phyloP scores from a whole-genome alignment of 257 asterid genomes.

The Buddleja alternifolia region DNA sequence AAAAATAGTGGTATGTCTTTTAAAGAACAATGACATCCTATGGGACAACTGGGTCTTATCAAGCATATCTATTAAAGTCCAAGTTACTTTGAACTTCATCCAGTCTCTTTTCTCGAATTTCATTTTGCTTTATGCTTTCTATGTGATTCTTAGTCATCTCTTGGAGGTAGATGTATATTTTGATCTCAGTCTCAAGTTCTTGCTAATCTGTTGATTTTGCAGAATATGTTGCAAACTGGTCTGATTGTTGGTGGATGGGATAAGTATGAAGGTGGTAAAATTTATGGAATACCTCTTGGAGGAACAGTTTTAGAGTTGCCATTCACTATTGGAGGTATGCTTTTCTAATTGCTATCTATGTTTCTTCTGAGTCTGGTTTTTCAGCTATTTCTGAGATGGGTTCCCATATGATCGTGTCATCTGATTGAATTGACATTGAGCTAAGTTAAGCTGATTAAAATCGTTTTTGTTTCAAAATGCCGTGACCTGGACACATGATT shows the following conservation, averaged over 20 bases:
- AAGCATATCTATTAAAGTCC: too few species aligned
- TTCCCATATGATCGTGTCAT: not conserved
- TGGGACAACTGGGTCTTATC: too few species aligned
- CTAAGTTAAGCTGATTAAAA: slow-evolving; percentile 6
- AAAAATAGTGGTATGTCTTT: too few species aligned
- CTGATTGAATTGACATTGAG: not conserved
- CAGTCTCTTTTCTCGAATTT: not conserved
- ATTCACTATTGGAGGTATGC: slow-evolving; percentile 42
- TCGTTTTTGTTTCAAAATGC: not conserved
- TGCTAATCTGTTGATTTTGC: slow-evolving; percentile 28
- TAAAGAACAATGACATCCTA: too few species aligned
- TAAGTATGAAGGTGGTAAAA: slow-evolving; percentile 95
- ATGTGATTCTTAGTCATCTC: slow-evolving; percentile 17
- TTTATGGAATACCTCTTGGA: slow-evolving; percentile 91
- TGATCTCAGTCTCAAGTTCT: not conserved
- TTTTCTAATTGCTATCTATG: not conserved
- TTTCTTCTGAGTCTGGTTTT: not conserved
- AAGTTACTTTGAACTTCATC: too few species aligned
- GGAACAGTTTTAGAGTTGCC: slow-evolving; percentile 92
- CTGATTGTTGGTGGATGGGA: slow-evolving; percentile 99
- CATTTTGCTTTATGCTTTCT: slow-evolving; percentile 12
- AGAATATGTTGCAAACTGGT: slow-evolving; percentile 95
- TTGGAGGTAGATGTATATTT: slow-evolving; percentile 1
- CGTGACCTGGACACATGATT: not conserved
- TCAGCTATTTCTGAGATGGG: slow-evolving; percentile 5